Evolutionary conservation across 192 early-diverging fungal species (phyloP).

Genomic region (Cladochytrium replicatum): DNA sequence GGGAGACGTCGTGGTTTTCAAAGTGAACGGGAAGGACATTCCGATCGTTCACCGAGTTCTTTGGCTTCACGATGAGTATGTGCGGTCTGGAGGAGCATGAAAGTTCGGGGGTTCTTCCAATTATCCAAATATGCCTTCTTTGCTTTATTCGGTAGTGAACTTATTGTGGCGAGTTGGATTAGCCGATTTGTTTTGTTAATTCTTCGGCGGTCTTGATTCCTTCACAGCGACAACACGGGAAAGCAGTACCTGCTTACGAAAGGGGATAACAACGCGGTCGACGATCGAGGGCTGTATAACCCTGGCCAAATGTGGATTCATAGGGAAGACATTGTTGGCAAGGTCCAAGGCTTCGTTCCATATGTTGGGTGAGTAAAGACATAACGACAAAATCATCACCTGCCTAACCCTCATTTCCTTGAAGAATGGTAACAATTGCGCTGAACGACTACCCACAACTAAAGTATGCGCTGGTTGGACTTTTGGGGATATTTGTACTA

Average conservation of each 20-base stretch:
- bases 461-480: slow-evolving; percentile 72
- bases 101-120: too few species aligned
- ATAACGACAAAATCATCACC: too few species aligned
- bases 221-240: slow-evolving; percentile 40
- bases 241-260: slow-evolving; percentile 88
- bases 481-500: slow-evolving; percentile 63
- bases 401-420: slow-evolving; percentile 65
- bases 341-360: slow-evolving; percentile 64
- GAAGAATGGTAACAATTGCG: slow-evolving; percentile 88
- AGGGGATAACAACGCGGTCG: slow-evolving; percentile 86
- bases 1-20: slow-evolving; percentile 96
- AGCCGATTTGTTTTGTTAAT: too few species aligned
- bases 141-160: not conserved
- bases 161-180: not conserved
- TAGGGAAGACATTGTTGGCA: slow-evolving; percentile 79
- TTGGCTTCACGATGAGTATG: slow-evolving; percentile 78
- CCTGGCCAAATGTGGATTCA: slow-evolving; percentile 83
- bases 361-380: too few species aligned
- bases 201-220: too few species aligned
- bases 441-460: slow-evolving; percentile 94
- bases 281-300: slow-evolving; percentile 86
- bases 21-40: slow-evolving; percentile 74
- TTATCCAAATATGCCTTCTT: too few species aligned
- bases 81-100: too few species aligned
- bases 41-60: slow-evolving; percentile 97